Evolutionary conservation across 2,329 filamentous ascomycete genomes (phyloP).

Genomic region (Cercospora canescens): DNA sequence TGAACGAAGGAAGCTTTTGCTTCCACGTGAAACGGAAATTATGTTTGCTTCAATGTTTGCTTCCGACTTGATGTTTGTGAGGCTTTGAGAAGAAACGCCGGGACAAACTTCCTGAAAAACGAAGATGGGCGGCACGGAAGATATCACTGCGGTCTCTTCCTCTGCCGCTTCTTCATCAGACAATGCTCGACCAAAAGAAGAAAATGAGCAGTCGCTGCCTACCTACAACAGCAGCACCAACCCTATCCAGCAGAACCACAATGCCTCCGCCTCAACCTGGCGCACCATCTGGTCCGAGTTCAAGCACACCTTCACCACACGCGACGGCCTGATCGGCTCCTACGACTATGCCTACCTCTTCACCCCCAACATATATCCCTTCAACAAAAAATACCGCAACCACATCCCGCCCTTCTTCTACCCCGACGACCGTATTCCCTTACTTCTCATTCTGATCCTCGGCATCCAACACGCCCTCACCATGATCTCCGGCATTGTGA

Average conservation of each 20-base stretch:
- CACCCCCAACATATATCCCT: slow-evolving; percentile 25
- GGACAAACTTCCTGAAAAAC: background rate
- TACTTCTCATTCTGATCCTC: slow-evolving; percentile 25
- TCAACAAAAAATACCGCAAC: slow-evolving; percentile 21
- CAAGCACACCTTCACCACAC: slow-evolving; percentile 22
- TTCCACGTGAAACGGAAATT: background rate
- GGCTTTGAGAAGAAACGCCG: background rate
- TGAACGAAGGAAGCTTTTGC: background rate
- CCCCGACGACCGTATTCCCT: slow-evolving; percentile 23
- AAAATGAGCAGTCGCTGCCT: background rate
- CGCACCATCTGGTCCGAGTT: slow-evolving; percentile 11
- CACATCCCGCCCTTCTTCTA: slow-evolving; percentile 25
- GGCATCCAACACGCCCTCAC: slow-evolving; percentile 24
- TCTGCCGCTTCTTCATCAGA: background rate
- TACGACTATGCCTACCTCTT: slow-evolving; percentile 27
- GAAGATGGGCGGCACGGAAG: background rate
- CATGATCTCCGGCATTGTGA: slow-evolving; percentile 25
- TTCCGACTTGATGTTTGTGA: background rate
- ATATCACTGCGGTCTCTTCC: background rate
- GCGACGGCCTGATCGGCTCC: slow-evolving; percentile 23
- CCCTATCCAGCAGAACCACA: background rate
- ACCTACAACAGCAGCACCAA: background rate
- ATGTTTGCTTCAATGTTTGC: too few relatives aligned
- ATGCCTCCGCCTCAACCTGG: background rate
- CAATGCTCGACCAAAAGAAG: background rate